Conservation (phyloP, 495 filamentous ascomycete species). For the Penicillium soppii region DNA sequence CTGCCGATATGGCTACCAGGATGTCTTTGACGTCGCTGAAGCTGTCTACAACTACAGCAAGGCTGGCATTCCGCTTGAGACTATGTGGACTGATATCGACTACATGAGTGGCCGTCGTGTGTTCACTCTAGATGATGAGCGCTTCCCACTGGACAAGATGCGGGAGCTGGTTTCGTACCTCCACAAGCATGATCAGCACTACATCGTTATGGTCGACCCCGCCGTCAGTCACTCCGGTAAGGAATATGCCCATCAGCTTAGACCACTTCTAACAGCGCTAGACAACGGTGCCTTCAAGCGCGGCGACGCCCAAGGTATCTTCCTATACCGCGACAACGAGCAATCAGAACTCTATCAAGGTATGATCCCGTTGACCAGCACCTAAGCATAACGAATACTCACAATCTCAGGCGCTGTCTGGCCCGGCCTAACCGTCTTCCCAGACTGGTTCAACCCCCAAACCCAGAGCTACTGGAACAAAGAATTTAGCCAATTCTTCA, state of each 20-base stretch:
- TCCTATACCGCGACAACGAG: slow-evolving; percentile 58
- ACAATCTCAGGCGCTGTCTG: slow-evolving; percentile 62
- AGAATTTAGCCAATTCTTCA: slow-evolving; percentile 72
- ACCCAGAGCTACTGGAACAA: slow-evolving; percentile 70
- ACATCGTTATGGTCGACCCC: slow-evolving; percentile 87
- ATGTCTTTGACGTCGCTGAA: slow-evolving; percentile 76
- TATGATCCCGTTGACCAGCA: slow-evolving; percentile 6
- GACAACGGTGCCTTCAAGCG: slow-evolving; percentile 65
- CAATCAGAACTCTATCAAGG: slow-evolving; percentile 66
- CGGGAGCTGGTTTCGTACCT: slow-evolving; percentile 69
- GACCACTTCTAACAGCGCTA: neutral
- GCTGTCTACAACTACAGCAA: slow-evolving; percentile 76
- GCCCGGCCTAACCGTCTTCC: slow-evolving; percentile 78
- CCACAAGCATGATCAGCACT: slow-evolving; percentile 72
- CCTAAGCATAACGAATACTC: neutral
- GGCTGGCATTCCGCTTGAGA: slow-evolving; percentile 78
- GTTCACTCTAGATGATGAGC: slow-evolving; percentile 72
- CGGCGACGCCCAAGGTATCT: slow-evolving; percentile 60
- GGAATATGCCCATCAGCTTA: slow-evolving; percentile 3
- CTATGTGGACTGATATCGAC: slow-evolving; percentile 87
- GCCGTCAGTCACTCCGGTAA: slow-evolving; percentile 54
- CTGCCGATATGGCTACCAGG: slow-evolving; percentile 78
- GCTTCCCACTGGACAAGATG: slow-evolving; percentile 67
- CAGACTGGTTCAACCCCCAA: slow-evolving; percentile 78
- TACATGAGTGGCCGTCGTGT: slow-evolving; percentile 70